These are phyloP conservation scores for Prunus mira DNA, from an alignment of 306 rosid species.

Conservation along the genomic window DNA sequence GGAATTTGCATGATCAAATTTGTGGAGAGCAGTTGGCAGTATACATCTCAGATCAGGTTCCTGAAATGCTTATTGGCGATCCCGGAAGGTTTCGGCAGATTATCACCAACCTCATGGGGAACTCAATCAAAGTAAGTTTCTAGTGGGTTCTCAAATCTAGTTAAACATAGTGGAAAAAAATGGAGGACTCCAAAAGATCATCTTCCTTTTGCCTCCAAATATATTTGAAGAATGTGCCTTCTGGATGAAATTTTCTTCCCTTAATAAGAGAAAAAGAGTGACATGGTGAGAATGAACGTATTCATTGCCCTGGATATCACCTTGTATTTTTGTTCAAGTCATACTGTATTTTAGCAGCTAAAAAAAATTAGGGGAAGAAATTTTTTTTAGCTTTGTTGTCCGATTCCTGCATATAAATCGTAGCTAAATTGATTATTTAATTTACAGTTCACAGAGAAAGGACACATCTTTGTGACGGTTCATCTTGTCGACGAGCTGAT, in stretches of 20 bases:
- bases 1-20: conserved; percentile 29
- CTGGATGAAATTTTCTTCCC: not conserved
- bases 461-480: conserved; percentile 89
- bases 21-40: conserved; percentile 66
- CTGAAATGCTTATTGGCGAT: conserved; percentile 76
- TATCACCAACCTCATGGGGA: conserved; percentile 82
- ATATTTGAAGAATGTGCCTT: not conserved
- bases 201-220: not conserved
- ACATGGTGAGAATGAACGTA: too few species aligned
- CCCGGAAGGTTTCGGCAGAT: conserved; percentile 90
- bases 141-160: not conserved
- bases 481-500: conserved; percentile 83
- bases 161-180: not conserved
- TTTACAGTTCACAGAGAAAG: conserved; percentile 90
- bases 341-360: conserved; percentile 4
- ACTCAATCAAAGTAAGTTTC: conserved; percentile 70
- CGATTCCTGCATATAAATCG: conserved; percentile 1
- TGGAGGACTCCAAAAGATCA: not conserved
- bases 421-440: conserved; percentile 24
- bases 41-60: conserved; percentile 77
- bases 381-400: not conserved
- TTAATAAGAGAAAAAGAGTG: not conserved
- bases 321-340: not conserved
- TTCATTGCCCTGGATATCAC: too few species aligned
- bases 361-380: too few species aligned